phyloP scores from a whole-genome alignment of 257 asterid genomes.

The Asclepias syriaca region DNA sequence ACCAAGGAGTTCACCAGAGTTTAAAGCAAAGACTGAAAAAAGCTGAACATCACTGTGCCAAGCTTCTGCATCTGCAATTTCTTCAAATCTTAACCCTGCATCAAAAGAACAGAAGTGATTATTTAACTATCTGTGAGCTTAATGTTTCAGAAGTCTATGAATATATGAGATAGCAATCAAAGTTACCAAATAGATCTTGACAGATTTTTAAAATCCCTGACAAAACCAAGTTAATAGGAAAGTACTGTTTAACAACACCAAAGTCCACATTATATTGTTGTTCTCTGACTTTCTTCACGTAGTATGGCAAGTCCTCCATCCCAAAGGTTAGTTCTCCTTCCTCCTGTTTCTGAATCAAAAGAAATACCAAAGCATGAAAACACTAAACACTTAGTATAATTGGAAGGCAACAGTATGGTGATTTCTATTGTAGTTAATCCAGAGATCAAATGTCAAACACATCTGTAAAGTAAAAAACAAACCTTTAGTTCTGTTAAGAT shows the following conservation, averaged over 20 bases:
- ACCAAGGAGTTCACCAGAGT: slow-evolving; percentile 75
- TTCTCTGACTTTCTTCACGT: slow-evolving; percentile 64
- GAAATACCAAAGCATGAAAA: slow-evolving; percentile 14
- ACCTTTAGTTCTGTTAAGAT: slow-evolving; percentile 82
- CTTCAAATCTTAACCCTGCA: slow-evolving; percentile 80
- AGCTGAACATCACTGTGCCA: slow-evolving; percentile 88
- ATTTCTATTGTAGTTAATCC: slow-evolving; percentile 6
- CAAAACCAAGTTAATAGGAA: slow-evolving; percentile 70
- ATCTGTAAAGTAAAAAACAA: slow-evolving; percentile 20
- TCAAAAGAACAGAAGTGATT: slow-evolving; percentile 10
- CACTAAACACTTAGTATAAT: not conserved
- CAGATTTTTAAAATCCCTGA: slow-evolving; percentile 92
- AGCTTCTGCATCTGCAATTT: slow-evolving; percentile 57
- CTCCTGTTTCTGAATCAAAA: slow-evolving; percentile 59
- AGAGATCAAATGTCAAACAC: not conserved
- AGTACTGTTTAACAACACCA: slow-evolving; percentile 74
- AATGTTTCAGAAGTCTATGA: slow-evolving; percentile 10
- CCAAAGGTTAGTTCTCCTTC: slow-evolving; percentile 81
- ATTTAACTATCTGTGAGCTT: slow-evolving; percentile 14
- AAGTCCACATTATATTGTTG: slow-evolving; percentile 64
- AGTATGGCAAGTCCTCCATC: slow-evolving; percentile 76
- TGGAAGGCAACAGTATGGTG: slow-evolving; percentile 8
- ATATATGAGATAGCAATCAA: not conserved
- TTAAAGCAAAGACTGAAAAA: slow-evolving; percentile 73
- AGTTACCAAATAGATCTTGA: slow-evolving; percentile 90